Evolutionary conservation across 345 rosid genomes (phyloP), one percentile per base, ranked within the genome.

Genomic region (Alliaria petiolata): DNA sequence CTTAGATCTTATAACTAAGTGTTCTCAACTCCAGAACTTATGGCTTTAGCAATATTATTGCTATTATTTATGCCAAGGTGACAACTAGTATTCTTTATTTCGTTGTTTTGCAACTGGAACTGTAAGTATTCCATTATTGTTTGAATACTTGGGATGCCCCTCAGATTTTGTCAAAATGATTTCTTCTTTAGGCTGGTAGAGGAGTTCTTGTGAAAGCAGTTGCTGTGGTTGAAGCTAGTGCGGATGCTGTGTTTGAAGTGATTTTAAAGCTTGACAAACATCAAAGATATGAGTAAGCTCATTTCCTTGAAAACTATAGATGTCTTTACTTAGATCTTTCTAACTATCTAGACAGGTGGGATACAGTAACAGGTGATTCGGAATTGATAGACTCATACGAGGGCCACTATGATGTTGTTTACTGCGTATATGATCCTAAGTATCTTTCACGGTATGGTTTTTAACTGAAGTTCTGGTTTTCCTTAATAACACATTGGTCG

Each of bases 171-270:
- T 49, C 67, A 39, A 46, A 57, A 25, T 65, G 14, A 26, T 40
- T 56, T 70, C 53, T 72, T 69, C 69, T 72, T 52, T 72, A 95
- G 99, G 79, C 68, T 77, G 83, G 85, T 62, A 89, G 86, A 83
- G 91, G 93, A 72, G 82, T 78, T 72, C 93, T 95, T 67, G 91
- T 95, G 71, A 91, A 89, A 80, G 87, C 97, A 65, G 95, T 91
- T 76, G 91, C 83, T 61, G 95, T 89, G 42, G 77, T 91, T 78
- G 99, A 95, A 79, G 88, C 93, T 70, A 83, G 71, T 72, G 92
- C 93, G 35, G 99, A 95, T 82, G 72, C 88, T 69, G 89, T 85
- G 59, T 91, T 95, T 77, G 99, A 91, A 78, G 89, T 89, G 63
- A 63, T 95, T 63, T 66, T 87, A 69, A 86, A 83, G 60, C 81